Conservation (phyloP, 148 eudicot genomes). For the Persicaria tinctoria region DNA sequence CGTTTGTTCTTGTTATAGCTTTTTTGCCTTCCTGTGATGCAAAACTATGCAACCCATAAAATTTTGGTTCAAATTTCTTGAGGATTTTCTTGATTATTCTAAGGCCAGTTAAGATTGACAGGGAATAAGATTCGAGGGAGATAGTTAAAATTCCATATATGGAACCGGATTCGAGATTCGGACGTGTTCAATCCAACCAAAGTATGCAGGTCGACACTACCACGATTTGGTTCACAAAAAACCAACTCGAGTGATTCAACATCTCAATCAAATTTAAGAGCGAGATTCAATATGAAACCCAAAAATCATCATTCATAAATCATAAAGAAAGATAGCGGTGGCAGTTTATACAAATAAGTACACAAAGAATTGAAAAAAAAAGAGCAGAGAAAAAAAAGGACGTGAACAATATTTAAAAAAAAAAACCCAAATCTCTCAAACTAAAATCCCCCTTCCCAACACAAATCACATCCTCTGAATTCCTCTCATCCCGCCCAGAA, state of each 20-base stretch:
- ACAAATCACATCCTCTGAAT: not conserved
- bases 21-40: no score
- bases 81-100: no score
- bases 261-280: not conserved
- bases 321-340: not conserved
- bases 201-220: no score
- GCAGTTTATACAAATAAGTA: not conserved
- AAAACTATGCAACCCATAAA: no score
- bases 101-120: no score
- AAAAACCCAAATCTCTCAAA: not conserved
- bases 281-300: not conserved
- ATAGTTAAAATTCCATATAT: no score
- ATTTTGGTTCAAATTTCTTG: no score
- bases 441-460: not conserved
- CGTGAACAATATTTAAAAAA: not conserved
- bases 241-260: not conserved
- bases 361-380: constrained; percentile 5
- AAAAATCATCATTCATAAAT: not conserved
- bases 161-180: no score
- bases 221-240: no score
- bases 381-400: not conserved
- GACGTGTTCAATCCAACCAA: no score
- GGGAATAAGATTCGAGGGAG: no score
- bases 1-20: no score
- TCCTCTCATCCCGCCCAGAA: constrained; percentile 7